Percentiles rank a stretch among this genome's conserved stretches.
phyloP scores from a whole-genome alignment of 805 yeast species.

The Metschnikowia colocasiae region DNA sequence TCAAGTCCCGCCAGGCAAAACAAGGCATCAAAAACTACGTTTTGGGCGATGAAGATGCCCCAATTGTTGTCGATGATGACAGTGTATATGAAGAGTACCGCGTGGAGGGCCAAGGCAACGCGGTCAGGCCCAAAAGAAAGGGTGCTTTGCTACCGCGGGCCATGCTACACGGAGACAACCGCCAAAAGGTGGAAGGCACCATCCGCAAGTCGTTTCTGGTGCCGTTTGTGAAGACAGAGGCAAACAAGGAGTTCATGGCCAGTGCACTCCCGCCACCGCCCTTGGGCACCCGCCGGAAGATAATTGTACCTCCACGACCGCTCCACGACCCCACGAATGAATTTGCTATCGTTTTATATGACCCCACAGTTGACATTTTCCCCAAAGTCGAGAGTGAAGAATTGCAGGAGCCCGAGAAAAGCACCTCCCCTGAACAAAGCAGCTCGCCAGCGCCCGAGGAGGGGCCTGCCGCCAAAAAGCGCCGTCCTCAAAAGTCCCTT shows the following conservation, averaged over 20 bases:
- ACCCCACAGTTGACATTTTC: conserved; percentile 80
- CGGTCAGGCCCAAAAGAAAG: conserved; percentile 27
- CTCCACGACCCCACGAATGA: conserved; percentile 94
- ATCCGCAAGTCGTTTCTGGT: conserved; percentile 51
- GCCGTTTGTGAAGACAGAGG: conserved; percentile 48
- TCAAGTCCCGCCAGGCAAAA: conserved; percentile 20
- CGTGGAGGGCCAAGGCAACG: conserved; percentile 33
- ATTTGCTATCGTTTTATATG: conserved; percentile 89
- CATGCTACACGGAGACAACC: conserved; percentile 36
- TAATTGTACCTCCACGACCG: conserved; percentile 77
- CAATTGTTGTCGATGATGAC: conserved; percentile 1
- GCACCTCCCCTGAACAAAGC: conserved; percentile 8
- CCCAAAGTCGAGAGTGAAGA: conserved; percentile 30
- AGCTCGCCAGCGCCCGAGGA: conserved; percentile 4
- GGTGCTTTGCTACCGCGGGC: conserved; percentile 64
- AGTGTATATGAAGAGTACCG: conserved; percentile 18
- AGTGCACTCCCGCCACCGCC: conserved; percentile 64
- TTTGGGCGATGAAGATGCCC: conserved; percentile 11
- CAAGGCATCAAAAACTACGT: conserved; percentile 34
- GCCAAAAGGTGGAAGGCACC: conserved; percentile 33
- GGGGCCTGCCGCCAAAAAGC: conserved; percentile 25
- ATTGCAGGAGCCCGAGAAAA: not conserved
- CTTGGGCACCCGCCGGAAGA: conserved; percentile 73
- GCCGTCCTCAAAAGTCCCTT: conserved; percentile 58
- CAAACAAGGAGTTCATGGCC: conserved; percentile 30